A percentile compares a stretch with the other conserved stretches of the same genome.
phyloP scores from a whole-genome alignment of 2,329 filamentous ascomycete genomes.

The Sporothrix inflata region DNA sequence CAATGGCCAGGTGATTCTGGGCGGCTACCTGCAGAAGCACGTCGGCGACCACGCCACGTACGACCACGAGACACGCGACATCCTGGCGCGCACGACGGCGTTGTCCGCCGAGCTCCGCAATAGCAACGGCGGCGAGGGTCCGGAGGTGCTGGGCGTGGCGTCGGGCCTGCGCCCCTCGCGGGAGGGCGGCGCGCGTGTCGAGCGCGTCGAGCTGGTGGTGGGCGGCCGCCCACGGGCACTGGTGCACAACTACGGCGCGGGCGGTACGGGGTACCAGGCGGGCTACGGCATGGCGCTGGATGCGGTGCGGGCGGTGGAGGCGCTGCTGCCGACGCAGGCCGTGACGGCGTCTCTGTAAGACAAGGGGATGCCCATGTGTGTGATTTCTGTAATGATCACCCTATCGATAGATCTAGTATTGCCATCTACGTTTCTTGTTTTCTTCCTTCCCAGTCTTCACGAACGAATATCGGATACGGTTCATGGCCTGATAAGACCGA shows the following conservation, averaged over 20 bases:
- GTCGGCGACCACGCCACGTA: constrained; percentile 42
- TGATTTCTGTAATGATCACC: not conserved
- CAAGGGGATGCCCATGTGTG: not conserved
- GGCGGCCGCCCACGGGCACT: constrained; percentile 36
- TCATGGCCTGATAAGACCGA: not conserved
- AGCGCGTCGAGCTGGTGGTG: constrained; percentile 36
- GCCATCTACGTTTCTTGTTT: not conserved
- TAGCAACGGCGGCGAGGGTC: constrained; percentile 43
- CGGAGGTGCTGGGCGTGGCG: constrained; percentile 5
- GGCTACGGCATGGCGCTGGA: constrained; percentile 48
- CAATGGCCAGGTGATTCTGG: constrained; percentile 44
- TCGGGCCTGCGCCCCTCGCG: constrained; percentile 2
- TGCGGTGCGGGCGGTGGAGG: constrained; percentile 40
- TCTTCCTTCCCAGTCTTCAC: not conserved
- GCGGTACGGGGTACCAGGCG: constrained; percentile 51
- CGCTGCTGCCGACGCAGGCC: constrained; percentile 34
- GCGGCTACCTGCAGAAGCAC: constrained; percentile 47
- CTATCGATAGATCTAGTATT: not conserved
- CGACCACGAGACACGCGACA: constrained; percentile 44
- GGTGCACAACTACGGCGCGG: constrained; percentile 52
- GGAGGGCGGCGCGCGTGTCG: not conserved
- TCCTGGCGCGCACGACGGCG: constrained; percentile 42
- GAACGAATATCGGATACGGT: not conserved
- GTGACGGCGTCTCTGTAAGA: not conserved
- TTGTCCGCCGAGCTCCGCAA: constrained; percentile 44